Conservation (phyloP, 345 rosid species). For the Abelmoschus esculentus region DNA sequence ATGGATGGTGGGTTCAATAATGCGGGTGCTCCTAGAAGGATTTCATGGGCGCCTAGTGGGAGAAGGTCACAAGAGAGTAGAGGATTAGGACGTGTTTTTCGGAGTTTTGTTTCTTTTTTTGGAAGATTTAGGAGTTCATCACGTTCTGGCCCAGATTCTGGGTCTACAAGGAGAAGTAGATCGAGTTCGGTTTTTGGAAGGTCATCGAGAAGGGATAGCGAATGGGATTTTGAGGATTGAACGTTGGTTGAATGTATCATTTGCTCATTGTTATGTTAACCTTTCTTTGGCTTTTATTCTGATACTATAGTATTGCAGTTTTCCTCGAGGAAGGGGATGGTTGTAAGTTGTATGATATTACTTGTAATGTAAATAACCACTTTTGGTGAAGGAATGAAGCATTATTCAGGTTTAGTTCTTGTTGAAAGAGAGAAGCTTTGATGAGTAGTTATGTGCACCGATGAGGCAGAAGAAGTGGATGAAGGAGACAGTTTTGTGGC, state of each 20-base stretch:
- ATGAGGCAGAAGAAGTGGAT: neutral
- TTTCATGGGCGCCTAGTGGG: constrained; percentile 40
- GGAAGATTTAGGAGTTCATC: constrained; percentile 32
- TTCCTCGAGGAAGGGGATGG: constrained; percentile 21
- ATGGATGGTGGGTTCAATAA: constrained; percentile 52
- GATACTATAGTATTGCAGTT: constrained; percentile 15
- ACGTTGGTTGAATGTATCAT: constrained; percentile 15
- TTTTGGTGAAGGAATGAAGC: constrained; percentile 14
- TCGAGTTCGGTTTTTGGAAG: constrained; percentile 20
- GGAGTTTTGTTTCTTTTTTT: constrained; percentile 32
- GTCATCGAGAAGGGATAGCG: constrained; percentile 25
- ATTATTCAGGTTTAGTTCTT: neutral
- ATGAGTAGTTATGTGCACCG: constrained; percentile 8
- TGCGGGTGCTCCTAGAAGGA: constrained; percentile 42
- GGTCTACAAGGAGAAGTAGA: constrained; percentile 27
- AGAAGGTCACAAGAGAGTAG: constrained; percentile 40
- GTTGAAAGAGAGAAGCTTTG: constrained; percentile 18
- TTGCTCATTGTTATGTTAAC: neutral
- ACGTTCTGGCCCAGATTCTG: constrained; percentile 16
- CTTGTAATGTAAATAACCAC: constrained; percentile 32
- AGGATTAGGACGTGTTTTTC: constrained; percentile 38
- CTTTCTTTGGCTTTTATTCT: constrained; percentile 1
- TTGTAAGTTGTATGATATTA: constrained; percentile 26
- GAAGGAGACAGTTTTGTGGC: neutral
- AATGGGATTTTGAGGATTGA: constrained; percentile 21